Conservation (phyloP, 2,329 filamentous ascomycete species). For the Aspergillus fijiensis region DNA sequence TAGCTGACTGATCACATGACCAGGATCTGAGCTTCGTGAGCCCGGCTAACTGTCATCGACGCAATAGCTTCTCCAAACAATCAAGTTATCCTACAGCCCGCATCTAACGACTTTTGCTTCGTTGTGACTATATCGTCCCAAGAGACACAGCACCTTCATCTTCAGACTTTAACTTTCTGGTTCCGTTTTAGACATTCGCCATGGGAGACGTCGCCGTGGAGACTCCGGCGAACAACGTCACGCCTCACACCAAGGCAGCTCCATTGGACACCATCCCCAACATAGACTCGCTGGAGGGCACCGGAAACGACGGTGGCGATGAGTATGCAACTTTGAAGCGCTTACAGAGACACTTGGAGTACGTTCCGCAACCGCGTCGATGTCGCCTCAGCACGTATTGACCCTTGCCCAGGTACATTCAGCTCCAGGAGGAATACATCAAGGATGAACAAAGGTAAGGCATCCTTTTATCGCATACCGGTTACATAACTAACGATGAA, state of each 20-base stretch:
- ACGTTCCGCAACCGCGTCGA: constrained; percentile 34
- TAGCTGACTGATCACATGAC: constrained; percentile 7
- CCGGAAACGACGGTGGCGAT: constrained; percentile 76
- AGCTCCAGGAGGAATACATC: constrained; percentile 99
- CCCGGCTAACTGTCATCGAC: constrained; percentile 8
- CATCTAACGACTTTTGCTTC: not conserved
- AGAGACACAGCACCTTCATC: not conserved
- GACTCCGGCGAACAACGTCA: constrained; percentile 69
- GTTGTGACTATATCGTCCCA: not conserved
- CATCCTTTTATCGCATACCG: not conserved
- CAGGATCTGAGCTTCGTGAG: constrained; percentile 9
- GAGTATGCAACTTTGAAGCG: constrained; percentile 96
- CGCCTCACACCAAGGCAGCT: constrained; percentile 77
- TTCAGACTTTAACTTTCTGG: not conserved
- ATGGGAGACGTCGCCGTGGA: constrained; percentile 91
- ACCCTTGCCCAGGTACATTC: constrained; percentile 68
- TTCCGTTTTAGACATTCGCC: constrained; percentile 21
- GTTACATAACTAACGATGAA: constrained; percentile 16
- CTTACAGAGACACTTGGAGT: constrained; percentile 94
- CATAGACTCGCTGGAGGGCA: constrained; percentile 84
- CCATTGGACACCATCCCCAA: constrained; percentile 78
- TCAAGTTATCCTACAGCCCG: not conserved
- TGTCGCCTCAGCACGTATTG: constrained; percentile 14
- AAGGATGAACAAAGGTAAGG: constrained; percentile 94
- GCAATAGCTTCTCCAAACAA: constrained; percentile 6